These are phyloP conservation scores for Gigaspora rosea DNA, from an alignment of 192 early-diverging fungal species.

Conservation along the genomic window DNA sequence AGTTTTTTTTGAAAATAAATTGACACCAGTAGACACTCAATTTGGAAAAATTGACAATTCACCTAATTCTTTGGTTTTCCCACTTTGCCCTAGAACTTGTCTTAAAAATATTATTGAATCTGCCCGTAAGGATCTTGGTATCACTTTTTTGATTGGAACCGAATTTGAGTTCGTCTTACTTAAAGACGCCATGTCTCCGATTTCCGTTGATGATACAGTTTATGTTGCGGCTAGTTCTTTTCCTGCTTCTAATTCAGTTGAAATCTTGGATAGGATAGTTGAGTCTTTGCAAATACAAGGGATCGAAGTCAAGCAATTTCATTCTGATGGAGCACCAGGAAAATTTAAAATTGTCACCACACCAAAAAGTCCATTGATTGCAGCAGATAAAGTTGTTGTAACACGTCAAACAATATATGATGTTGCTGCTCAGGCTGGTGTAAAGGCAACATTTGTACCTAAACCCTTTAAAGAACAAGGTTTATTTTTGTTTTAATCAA, in stretches of 20 bases:
- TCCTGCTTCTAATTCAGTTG: not conserved
- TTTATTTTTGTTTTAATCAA: not conserved
- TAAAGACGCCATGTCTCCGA: not conserved
- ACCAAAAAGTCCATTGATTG: not conserved
- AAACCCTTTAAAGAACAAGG: constrained; percentile 10
- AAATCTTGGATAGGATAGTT: constrained; percentile 3
- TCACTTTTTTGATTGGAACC: constrained; percentile 13
- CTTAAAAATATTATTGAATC: constrained; percentile 14
- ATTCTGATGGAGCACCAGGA: not conserved
- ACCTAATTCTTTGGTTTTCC: not conserved
- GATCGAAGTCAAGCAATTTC: constrained; percentile 19
- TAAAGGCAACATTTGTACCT: constrained; percentile 20
- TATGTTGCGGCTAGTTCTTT: constrained; percentile 4
- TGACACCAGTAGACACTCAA: not conserved
- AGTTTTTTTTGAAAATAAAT: constrained; percentile 18
- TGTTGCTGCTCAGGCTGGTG: not conserved
- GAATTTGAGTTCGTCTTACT: constrained; percentile 21
- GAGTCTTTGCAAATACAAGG: not conserved
- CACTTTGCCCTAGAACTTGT: not conserved
- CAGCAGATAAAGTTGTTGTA: constrained; percentile 12
- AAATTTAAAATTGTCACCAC: constrained; percentile 21
- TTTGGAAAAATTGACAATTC: not conserved
- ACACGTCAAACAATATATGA: constrained; percentile 23
- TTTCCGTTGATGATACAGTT: not conserved
- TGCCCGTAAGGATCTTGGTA: constrained; percentile 6